A percentile compares a stretch with the other conserved stretches of the same genome.
phyloP scores from a whole-genome alignment of 2,329 filamentous ascomycete species.

The Penicillium glabrum region DNA sequence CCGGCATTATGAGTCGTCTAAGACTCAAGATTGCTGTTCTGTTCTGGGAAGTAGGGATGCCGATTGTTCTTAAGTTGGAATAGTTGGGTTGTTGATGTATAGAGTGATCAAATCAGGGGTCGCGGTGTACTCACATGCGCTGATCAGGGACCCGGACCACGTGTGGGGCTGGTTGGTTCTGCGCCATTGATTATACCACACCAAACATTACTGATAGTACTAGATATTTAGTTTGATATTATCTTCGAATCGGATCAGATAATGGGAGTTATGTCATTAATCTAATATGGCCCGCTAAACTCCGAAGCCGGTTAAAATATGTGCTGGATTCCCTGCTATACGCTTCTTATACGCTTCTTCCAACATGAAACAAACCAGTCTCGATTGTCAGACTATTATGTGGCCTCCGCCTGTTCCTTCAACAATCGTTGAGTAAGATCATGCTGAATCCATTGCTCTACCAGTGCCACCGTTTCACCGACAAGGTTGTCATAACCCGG shows the following conservation, averaged over 20 bases:
- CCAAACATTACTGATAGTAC: neutral
- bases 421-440: slow-evolving; percentile 18
- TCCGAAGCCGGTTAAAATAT: too few relatives aligned
- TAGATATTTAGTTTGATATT: too few relatives aligned
- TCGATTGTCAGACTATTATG: neutral
- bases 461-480: slow-evolving; percentile 67
- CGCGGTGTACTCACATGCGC: slow-evolving; percentile 8
- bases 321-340: too few relatives aligned
- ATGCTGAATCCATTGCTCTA: slow-evolving; percentile 64
- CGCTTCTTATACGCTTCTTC: too few relatives aligned
- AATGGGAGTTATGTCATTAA: neutral
- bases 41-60: neutral
- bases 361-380: neutral
- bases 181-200: neutral
- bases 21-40: neutral
- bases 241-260: neutral
- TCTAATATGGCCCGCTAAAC: neutral
- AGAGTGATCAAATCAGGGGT: slow-evolving; percentile 13
- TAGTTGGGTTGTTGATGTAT: neutral
- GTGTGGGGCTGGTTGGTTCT: neutral
- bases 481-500: slow-evolving; percentile 74
- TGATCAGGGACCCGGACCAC: slow-evolving; percentile 3
- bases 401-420: slow-evolving; percentile 5
- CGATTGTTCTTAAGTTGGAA: neutral
- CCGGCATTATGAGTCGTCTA: neutral